A percentile compares a stretch with the other conserved stretches of the same genome.
Conservation (phyloP, 2,329 filamentous ascomycete genomes). For the Fusarium nisikadoi region DNA sequence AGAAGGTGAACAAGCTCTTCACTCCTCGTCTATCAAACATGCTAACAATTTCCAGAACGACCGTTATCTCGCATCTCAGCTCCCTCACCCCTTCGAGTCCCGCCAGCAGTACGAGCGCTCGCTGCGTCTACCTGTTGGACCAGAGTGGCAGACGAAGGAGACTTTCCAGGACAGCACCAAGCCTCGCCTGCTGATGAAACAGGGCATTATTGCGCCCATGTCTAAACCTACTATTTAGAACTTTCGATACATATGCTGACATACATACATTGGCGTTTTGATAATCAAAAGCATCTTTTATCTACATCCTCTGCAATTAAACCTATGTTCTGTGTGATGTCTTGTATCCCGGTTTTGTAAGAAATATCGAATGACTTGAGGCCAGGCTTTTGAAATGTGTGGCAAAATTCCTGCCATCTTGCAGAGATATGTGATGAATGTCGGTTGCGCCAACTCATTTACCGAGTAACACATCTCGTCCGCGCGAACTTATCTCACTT, state of each 20-base stretch:
- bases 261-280: slow-evolving; percentile 20
- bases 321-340: not conserved
- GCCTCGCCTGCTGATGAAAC: slow-evolving; percentile 89
- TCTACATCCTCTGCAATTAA: not conserved
- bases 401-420: not conserved
- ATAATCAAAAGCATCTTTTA: slow-evolving; percentile 25
- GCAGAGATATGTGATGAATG: not conserved
- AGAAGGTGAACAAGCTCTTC: slow-evolving; percentile 72
- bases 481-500: not conserved
- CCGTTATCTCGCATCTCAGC: slow-evolving; percentile 83
- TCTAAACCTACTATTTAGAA: slow-evolving; percentile 71
- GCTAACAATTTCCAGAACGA: slow-evolving; percentile 67
- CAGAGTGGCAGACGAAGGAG: slow-evolving; percentile 97
- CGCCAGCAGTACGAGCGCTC: slow-evolving; percentile 90
- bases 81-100: slow-evolving; percentile 92
- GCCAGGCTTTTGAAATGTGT: not conserved
- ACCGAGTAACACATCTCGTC: too few relatives aligned
- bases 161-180: slow-evolving; percentile 90
- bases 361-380: not conserved
- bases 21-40: not conserved
- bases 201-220: slow-evolving; percentile 89
- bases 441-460: not conserved
- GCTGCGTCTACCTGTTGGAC: slow-evolving; percentile 85
- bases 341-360: not conserved
- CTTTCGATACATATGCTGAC: not conserved